Evolutionary conservation across 1,139 yeast genomes (phyloP).

Genomic region (Scheffersomyces segobiensis): DNA sequence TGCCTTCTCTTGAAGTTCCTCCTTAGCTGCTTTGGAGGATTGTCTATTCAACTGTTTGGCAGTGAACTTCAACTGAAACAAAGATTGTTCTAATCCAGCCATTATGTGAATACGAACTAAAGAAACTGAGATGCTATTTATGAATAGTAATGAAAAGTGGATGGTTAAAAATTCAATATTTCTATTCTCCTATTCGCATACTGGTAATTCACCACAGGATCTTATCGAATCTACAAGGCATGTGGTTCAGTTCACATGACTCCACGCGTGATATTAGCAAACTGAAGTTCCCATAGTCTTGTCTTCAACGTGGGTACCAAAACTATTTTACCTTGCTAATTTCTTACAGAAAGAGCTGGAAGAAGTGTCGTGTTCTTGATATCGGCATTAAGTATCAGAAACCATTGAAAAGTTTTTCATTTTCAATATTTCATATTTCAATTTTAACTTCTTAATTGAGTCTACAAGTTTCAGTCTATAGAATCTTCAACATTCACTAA

Average conservation of each 20-base stretch:
- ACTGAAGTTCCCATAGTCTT: background rate
- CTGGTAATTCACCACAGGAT: background rate
- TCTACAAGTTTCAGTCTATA: background rate
- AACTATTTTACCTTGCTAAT: too few relatives aligned
- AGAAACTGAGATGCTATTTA: background rate
- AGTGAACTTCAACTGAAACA: constrained; percentile 68
- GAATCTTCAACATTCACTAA: background rate
- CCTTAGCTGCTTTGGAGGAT: constrained; percentile 88
- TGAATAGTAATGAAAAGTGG: background rate
- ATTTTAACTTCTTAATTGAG: background rate
- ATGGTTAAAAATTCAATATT: background rate
- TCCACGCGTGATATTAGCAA: background rate
- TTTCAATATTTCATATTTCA: background rate
- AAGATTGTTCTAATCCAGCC: constrained; percentile 52
- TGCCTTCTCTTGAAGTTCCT: constrained; percentile 82
- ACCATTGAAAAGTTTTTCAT: background rate
- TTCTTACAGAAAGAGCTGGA: background rate
- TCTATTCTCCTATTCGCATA: background rate
- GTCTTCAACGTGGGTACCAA: background rate
- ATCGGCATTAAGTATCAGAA: background rate
- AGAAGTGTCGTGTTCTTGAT: background rate
- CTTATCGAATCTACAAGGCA: background rate
- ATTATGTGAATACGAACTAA: constrained; percentile 13
- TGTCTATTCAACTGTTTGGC: constrained; percentile 91
- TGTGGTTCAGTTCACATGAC: background rate